A percentile compares a stretch with the other conserved stretches of the same genome.
These are phyloP conservation scores for Bipolaris oryzae DNA, from an alignment of 2,329 filamentous ascomycete genomes.

Conservation along the genomic window DNA sequence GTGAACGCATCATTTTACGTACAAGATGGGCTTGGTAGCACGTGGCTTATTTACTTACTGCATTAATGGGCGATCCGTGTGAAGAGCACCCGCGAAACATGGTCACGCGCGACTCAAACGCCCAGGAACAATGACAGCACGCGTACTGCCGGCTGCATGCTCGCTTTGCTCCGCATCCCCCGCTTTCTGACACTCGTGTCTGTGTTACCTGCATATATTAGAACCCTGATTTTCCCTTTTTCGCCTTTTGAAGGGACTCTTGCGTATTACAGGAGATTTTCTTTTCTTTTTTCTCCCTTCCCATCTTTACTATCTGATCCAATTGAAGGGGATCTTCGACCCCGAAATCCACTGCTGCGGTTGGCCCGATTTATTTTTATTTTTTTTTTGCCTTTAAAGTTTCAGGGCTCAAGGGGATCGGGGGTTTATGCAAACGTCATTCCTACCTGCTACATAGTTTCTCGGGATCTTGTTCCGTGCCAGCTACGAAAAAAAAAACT, in stretches of 20 bases:
- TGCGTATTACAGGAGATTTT: neutral
- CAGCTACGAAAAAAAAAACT: too few relatives aligned
- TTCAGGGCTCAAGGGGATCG: too few relatives aligned
- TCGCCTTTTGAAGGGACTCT: neutral
- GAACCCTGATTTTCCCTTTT: conserved; percentile 15
- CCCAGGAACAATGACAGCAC: conserved; percentile 20
- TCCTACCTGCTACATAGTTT: too few relatives aligned
- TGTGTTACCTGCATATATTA: conserved; percentile 20
- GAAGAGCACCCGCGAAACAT: conserved; percentile 15
- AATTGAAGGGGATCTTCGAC: neutral
- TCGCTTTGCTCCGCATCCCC: conserved; percentile 17
- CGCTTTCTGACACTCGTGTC: conserved; percentile 22
- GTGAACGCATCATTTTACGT: neutral
- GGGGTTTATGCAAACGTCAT: too few relatives aligned
- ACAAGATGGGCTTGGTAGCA: neutral
- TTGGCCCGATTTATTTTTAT: too few relatives aligned
- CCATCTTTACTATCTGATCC: conserved; percentile 4
- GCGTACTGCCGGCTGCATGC: conserved; percentile 16
- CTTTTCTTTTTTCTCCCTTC: neutral
- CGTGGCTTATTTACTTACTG: conserved; percentile 15
- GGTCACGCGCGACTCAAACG: conserved; percentile 25
- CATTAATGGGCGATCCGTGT: conserved; percentile 16
- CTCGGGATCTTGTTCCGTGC: too few relatives aligned
- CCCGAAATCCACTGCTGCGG: too few relatives aligned
- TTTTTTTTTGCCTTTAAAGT: too few relatives aligned